These are phyloP conservation scores for Andrographis paniculata DNA, from an alignment of 305 asterid genomes.

Conservation along the genomic window DNA sequence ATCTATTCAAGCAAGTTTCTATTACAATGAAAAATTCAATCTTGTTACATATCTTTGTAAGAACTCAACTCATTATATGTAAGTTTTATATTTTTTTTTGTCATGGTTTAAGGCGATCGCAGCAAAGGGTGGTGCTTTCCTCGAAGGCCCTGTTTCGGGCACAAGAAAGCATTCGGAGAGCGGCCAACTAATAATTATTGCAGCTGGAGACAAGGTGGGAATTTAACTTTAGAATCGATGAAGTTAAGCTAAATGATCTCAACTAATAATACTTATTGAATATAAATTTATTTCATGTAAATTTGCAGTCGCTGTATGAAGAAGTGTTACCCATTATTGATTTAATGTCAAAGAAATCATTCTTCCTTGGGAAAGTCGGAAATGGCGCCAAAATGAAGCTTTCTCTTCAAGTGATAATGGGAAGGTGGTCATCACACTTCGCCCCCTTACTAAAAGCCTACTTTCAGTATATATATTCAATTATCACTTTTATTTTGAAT, in stretches of 20 bases:
- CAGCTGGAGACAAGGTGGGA: slow-evolving; percentile 86
- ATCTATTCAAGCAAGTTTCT: too few species aligned
- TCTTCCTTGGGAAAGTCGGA: slow-evolving; percentile 73
- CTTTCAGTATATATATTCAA: too few species aligned
- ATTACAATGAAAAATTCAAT: too few species aligned
- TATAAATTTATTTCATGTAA: too few species aligned
- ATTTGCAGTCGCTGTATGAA: slow-evolving; percentile 56
- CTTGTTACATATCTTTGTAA: too few species aligned
- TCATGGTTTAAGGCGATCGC: slow-evolving; percentile 56
- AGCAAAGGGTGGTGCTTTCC: slow-evolving; percentile 69
- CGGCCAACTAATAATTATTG: slow-evolving; percentile 89
- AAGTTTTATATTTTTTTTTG: not conserved
- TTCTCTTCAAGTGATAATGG: slow-evolving; percentile 94
- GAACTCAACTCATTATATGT: too few species aligned
- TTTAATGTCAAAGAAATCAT: slow-evolving; percentile 75
- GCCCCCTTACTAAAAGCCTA: too few species aligned
- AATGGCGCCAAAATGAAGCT: slow-evolving; percentile 97
- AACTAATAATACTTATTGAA: not conserved
- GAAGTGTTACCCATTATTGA: slow-evolving; percentile 70
- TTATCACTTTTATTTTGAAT: too few species aligned
- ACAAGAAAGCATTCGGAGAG: slow-evolving; percentile 98
- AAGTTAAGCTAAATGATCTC: not conserved
- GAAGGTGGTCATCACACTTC: slow-evolving; percentile 44
- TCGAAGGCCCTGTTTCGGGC: slow-evolving; percentile 96
- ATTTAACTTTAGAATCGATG: not conserved